Evolutionary conservation across 345 rosid species (phyloP).

Genomic region (Acer campestre): DNA sequence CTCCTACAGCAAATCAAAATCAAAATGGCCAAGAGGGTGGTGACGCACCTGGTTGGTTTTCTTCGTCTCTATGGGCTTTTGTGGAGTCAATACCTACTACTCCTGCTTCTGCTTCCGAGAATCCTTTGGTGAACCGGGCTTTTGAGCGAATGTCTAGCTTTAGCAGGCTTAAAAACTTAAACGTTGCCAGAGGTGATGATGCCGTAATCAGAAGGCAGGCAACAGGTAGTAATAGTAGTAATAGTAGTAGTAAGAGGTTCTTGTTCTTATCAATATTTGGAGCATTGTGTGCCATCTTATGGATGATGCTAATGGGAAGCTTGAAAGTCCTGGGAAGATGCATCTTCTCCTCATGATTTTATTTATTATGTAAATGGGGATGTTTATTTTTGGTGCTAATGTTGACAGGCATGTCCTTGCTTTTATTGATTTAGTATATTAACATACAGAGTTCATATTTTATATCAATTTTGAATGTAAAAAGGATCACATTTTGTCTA

Average conservation of each 20-base stretch:
- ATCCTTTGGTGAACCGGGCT: constrained; percentile 60
- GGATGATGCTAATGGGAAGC: constrained; percentile 60
- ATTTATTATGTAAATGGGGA: constrained; percentile 6
- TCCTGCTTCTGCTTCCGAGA: constrained; percentile 89
- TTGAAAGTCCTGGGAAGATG: constrained; percentile 44
- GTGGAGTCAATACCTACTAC: constrained; percentile 84
- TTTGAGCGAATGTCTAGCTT: constrained; percentile 71
- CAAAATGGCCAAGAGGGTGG: constrained; percentile 34
- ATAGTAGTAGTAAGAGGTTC: constrained; percentile 37
- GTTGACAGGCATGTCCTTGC: not conserved
- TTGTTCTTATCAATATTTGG: constrained; percentile 58
- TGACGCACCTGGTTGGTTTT: constrained; percentile 45
- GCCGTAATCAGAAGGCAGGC: constrained; percentile 37
- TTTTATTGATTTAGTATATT: not conserved
- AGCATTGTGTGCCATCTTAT: constrained; percentile 60
- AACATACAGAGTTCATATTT: not conserved
- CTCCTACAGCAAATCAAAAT: constrained; percentile 28
- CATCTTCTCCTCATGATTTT: constrained; percentile 25
- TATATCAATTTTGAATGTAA: constrained; percentile 14
- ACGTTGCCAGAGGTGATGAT: constrained; percentile 24
- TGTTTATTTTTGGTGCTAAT: constrained; percentile 7
- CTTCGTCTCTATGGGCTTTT: constrained; percentile 72
- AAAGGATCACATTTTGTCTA: not conserved
- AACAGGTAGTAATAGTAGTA: not conserved
- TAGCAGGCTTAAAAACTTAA: constrained; percentile 42